These are phyloP conservation scores for Coffea canephora DNA, from an alignment of 257 asterid genomes.

Conservation along the genomic window DNA sequence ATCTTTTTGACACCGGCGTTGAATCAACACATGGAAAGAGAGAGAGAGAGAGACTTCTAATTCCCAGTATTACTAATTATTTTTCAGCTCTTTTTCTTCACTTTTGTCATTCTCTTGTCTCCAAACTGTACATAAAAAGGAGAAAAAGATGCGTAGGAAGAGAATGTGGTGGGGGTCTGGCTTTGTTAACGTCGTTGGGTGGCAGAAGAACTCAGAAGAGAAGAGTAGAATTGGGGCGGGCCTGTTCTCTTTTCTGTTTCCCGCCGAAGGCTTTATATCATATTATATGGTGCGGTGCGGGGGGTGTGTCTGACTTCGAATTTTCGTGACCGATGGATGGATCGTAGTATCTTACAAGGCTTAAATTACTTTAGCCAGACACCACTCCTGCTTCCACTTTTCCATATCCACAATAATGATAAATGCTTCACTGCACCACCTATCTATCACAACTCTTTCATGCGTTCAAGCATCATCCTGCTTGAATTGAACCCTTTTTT, in stretches of 20 bases:
- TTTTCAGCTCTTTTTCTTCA: not conserved
- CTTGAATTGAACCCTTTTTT: not conserved
- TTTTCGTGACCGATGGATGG: not conserved
- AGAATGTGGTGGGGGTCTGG: not conserved
- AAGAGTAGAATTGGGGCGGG: not conserved
- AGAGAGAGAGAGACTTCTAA: not conserved
- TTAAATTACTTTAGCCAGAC: not conserved
- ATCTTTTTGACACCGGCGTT: conserved; percentile 18
- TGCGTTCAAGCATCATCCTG: conserved; percentile 14
- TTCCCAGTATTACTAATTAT: not conserved
- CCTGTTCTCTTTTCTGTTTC: not conserved
- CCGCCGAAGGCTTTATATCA: conserved; percentile 2
- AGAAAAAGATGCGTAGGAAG: too few species aligned
- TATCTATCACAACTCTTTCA: not conserved
- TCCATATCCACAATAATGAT: too few species aligned
- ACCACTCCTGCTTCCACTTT: not conserved
- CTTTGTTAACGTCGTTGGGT: too few species aligned
- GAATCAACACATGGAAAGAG: not conserved
- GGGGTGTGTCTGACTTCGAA: not conserved
- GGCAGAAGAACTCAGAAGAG: too few species aligned
- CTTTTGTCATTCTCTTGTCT: not conserved
- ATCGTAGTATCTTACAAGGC: conserved; percentile 24
- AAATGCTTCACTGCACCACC: not conserved
- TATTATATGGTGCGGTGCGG: not conserved
- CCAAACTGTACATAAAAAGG: not conserved